Evolutionary conservation across 2,329 filamentous ascomycete species (phyloP), one percentile per base, ranked within the genome.

Genomic region (Monilinia polystroma): DNA sequence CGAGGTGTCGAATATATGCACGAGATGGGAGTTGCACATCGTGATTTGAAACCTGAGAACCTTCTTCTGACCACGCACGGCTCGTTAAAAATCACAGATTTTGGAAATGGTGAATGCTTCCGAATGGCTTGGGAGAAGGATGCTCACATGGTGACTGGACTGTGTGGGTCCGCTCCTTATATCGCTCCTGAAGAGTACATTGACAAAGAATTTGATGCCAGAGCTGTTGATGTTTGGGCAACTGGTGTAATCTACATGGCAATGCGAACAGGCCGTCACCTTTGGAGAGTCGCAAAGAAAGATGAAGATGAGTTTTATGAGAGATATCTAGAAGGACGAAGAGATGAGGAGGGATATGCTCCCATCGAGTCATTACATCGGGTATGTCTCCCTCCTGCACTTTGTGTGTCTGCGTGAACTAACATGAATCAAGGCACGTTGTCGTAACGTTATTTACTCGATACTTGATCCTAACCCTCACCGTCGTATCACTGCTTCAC

Each of bases 181-280:
- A 99, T 99, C 72, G 92, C 95, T 1, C 95, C 95, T 0, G 95
- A 99, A 77, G 95, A 99, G 78, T 99, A 99, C 75, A 87, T 89
- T 2, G 93, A 96, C 76, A 93, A 90, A 77, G 95, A 99, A 77
- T 99, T 99, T 72, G 95, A 99, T 76, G 95, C 95, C 41, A 87
- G 95, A 67, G 94, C 95, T n/a, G 94, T 99, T 59, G 95, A 99
- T 75, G 90, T 98, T 18, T 99, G 95, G 95, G 95, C 95, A 32
- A 97, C 93, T 68, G 95, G 95, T 76, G 95, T 99, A 63, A 99
- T 99, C 68, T 99, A 99, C 81, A 99, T 99, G 95, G 95, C 95
- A 18, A 99, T 99, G 95, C 86, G 95, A 67, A 98, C 94, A 2
- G 95, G 95, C 7, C 86, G 95, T 64, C 95, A 99, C 78, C 83